Conservation (phyloP, 2,329 filamentous ascomycete species). For the Epichloe sibirici region DNA sequence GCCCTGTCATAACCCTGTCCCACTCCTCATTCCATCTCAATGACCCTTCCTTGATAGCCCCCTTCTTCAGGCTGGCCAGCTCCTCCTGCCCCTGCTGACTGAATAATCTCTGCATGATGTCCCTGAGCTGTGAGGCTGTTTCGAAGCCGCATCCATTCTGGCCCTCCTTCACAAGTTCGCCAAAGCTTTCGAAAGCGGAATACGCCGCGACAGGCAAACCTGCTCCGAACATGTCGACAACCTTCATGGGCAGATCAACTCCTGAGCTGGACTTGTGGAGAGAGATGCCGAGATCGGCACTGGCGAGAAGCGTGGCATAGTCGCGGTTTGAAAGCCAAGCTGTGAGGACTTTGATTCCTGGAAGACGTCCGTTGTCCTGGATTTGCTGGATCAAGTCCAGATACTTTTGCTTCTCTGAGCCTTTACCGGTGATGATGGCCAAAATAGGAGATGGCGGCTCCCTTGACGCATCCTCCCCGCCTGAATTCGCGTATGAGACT, state of each 20-base stretch:
- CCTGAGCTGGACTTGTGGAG: slow-evolving; percentile 89
- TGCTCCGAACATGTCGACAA: slow-evolving; percentile 97
- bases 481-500: slow-evolving; percentile 53
- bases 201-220: slow-evolving; percentile 86
- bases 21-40: slow-evolving; percentile 88
- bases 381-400: slow-evolving; percentile 51
- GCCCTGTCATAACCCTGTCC: slow-evolving; percentile 65
- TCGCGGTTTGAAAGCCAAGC: slow-evolving; percentile 77
- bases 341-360: slow-evolving; percentile 60
- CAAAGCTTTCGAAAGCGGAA: slow-evolving; percentile 74
- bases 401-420: slow-evolving; percentile 71
- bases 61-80: slow-evolving; percentile 49
- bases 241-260: slow-evolving; percentile 96
- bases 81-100: slow-evolving; percentile 34
- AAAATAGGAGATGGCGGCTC: slow-evolving; percentile 51
- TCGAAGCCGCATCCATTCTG: slow-evolving; percentile 79
- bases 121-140: slow-evolving; percentile 52
- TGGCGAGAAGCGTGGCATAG: slow-evolving; percentile 73
- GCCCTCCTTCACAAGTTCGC: slow-evolving; percentile 79
- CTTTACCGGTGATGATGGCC: slow-evolving; percentile 89
- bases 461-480: slow-evolving; percentile 26
- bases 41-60: slow-evolving; percentile 61
- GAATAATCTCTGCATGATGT: slow-evolving; percentile 54
- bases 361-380: slow-evolving; percentile 47
- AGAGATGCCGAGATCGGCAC: slow-evolving; percentile 80